Conservation (phyloP, 495 filamentous ascomycete species). For the Darksidea phi region DNA sequence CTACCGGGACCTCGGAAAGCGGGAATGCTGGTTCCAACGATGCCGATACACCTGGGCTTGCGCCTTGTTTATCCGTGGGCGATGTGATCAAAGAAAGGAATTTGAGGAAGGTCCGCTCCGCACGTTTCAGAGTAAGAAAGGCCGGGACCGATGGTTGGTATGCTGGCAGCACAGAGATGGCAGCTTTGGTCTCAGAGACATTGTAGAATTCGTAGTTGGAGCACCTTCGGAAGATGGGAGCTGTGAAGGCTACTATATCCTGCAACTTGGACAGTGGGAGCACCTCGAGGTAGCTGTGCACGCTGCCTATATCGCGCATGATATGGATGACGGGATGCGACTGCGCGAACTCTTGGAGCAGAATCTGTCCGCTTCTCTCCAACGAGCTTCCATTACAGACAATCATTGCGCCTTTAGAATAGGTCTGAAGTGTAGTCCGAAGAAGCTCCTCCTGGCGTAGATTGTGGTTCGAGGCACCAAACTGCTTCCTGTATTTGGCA, state of each 20-base stretch:
- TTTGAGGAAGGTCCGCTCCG: constrained; percentile 69
- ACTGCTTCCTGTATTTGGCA: constrained; percentile 58
- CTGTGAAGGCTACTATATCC: constrained; percentile 53
- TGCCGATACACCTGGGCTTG: constrained; percentile 49
- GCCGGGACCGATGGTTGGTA: constrained; percentile 48
- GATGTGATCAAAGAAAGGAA: constrained; percentile 60
- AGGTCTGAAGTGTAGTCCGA: constrained; percentile 62
- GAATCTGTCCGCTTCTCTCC: constrained; percentile 41
- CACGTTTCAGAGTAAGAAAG: constrained; percentile 69
- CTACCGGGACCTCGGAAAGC: constrained; percentile 63
- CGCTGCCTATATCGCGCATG: constrained; percentile 64
- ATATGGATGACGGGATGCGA: constrained; percentile 73
- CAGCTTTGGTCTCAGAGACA: constrained; percentile 50
- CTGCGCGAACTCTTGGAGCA: constrained; percentile 50
- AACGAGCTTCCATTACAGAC: constrained; percentile 63
- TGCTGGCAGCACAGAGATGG: constrained; percentile 38
- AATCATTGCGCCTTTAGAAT: constrained; percentile 67
- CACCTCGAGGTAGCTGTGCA: constrained; percentile 62
- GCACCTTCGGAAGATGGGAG: constrained; percentile 58
- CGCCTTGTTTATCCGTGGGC: constrained; percentile 18
- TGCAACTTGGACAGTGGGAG: constrained; percentile 54
- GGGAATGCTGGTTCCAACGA: constrained; percentile 70
- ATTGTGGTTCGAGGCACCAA: constrained; percentile 61
- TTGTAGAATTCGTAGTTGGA: constrained; percentile 84
- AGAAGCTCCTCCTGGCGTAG: constrained; percentile 62